Base-by-base conservation (phyloP, 2,329 filamentous ascomycete genomes). In the Nakataea oryzae region DNA sequence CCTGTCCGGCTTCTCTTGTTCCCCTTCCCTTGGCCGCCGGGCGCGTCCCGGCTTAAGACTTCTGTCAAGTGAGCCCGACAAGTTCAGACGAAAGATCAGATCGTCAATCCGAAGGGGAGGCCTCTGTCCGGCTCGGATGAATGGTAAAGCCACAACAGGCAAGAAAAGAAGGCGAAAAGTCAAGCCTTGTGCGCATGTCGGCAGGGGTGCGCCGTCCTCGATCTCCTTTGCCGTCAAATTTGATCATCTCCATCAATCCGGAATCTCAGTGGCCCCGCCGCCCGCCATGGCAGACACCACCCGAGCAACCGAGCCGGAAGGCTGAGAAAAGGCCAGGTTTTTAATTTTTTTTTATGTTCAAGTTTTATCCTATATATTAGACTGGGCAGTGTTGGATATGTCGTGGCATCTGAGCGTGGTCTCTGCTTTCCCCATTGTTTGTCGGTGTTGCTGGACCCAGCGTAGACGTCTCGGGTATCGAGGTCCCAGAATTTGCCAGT, bases 1-100 rank as follows among this genome's bases (percentile, higher is more conserved):
- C 41, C 34, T 2, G 41, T 59, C 61, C 62, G 58, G 58, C 59
- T 63, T 29, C 56, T 8, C 3, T n/a, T n/a, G 41, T 47, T 34
- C 29, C 28, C n/a, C 27, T 34, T 56, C 58, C 58, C 17, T 60
- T 56, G 55, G 29, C 47, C 41, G 32, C 6, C 41, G n/a, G n/a
- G n/a, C n/a, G n/a, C n/a, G n/a, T n/a, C n/a, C n/a, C n/a, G 41
- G 41, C 41, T 21, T 21, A 21, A 21, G 11, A 50, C n/a, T 50
- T 50, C 41, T 50, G 41, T n/a, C 41, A 50, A 50, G 8, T 50
- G 21, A 7, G 41, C 41, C 11, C n/a, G 17, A 9, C 6, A 1
- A 50, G 21, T 50, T 50, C 17, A n/a, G 41, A 50, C 41, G 41
- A 21, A 50, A n/a, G 41, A 50, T 50, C 41, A n/a, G 41, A 50